These are phyloP conservation scores for Trichaptum fuscoviolaceum DNA, from an alignment of 768 basidiomycete genomes.

Conservation along the genomic window DNA sequence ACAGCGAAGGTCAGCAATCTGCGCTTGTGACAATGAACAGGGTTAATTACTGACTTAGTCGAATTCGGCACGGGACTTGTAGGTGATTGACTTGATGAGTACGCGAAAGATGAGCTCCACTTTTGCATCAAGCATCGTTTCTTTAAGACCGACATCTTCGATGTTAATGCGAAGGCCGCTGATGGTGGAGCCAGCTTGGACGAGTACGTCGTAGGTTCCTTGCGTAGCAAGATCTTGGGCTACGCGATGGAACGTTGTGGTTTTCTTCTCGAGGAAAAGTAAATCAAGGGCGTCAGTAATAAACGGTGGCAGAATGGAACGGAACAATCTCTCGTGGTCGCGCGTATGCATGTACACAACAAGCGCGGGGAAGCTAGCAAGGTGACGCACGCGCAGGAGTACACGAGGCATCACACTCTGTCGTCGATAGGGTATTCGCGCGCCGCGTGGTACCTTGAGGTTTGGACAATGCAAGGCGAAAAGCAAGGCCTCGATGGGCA, in stretches of 20 bases:
- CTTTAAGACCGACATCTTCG: not conserved
- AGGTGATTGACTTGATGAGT: not conserved
- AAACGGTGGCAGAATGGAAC: not conserved
- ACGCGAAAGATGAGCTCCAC: not conserved
- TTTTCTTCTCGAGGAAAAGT: not conserved
- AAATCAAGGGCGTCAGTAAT: not conserved
- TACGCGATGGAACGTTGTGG: not conserved
- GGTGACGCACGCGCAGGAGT: not conserved
- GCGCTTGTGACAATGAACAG: not conserved
- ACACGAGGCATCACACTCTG: not conserved
- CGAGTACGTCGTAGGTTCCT: not conserved
- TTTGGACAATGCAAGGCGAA: not conserved
- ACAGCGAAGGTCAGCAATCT: not conserved
- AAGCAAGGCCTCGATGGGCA: not conserved
- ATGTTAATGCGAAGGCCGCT: not conserved
- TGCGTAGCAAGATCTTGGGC: not conserved
- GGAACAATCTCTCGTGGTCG: not conserved
- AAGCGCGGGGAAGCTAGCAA: not conserved
- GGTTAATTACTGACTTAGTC: not conserved
- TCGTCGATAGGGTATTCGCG: not conserved
- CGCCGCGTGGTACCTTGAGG: not conserved
- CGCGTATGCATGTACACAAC: not conserved
- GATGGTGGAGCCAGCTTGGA: not conserved
- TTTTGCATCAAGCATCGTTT: not conserved
- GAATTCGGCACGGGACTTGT: not conserved